Conservation (phyloP, 805 yeast species). For the Hyphopichia homilentoma region DNA sequence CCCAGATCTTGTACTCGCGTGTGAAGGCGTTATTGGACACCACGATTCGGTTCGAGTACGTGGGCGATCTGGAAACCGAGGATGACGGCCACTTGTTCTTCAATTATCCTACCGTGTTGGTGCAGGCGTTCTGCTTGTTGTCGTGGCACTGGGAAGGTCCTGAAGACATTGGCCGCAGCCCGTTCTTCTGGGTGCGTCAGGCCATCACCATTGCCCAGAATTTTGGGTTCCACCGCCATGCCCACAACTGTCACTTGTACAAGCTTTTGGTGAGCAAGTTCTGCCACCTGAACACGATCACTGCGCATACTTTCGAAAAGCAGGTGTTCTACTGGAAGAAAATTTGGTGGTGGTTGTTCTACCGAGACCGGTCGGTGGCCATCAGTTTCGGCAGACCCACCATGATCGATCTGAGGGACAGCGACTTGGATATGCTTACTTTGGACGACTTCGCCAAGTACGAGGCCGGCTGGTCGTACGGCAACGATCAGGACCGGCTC, state of each 20-base stretch:
- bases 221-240: slow-evolving; percentile 7
- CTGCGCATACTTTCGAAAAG: slow-evolving; percentile 1
- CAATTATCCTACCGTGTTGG: slow-evolving; percentile 9
- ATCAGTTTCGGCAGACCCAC: slow-evolving; percentile 9
- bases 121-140: slow-evolving; percentile 6
- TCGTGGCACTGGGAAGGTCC: slow-evolving; percentile 9
- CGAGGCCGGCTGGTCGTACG: slow-evolving; percentile 6
- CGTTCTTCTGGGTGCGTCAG: slow-evolving; percentile 4
- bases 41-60: slow-evolving; percentile 7
- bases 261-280: not conserved
- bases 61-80: slow-evolving; percentile 6
- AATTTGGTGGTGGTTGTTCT: slow-evolving; percentile 9
- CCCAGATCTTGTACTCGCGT: slow-evolving; percentile 3
- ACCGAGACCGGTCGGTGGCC: slow-evolving; percentile 4
- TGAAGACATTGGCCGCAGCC: slow-evolving; percentile 7
- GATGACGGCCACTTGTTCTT: slow-evolving; percentile 8
- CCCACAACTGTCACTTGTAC: slow-evolving; percentile 1
- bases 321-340: slow-evolving; percentile 9
- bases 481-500: slow-evolving; percentile 1
- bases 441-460: slow-evolving; percentile 6
- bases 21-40: slow-evolving; percentile 8
- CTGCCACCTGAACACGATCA: not conserved
- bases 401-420: slow-evolving; percentile 1
- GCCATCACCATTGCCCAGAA: slow-evolving; percentile 5
- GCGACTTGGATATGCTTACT: slow-evolving; percentile 5